Percentiles rank a stretch among this genome's conserved stretches.
Conservation (phyloP, 83 land plant genomes). For the Picea abies region DNA sequence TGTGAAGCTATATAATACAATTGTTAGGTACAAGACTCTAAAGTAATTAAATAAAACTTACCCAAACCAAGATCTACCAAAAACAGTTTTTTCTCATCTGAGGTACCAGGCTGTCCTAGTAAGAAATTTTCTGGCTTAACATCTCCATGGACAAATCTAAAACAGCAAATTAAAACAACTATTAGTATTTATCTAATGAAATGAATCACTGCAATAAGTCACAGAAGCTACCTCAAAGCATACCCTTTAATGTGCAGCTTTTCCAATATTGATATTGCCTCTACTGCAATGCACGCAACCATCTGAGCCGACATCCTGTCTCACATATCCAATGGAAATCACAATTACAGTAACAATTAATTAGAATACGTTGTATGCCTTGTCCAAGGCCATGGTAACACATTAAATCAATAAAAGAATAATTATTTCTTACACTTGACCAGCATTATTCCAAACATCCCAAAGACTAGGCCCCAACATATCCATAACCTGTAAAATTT, state of each 20-base stretch:
- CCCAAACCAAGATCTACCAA: conserved; percentile 82
- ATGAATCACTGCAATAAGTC: too few species aligned
- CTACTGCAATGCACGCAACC: conserved; percentile 73
- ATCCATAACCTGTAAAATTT: conserved; percentile 30
- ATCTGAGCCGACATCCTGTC: conserved; percentile 65
- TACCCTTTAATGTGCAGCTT: conserved; percentile 61
- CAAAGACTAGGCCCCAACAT: conserved; percentile 37
- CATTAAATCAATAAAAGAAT: background rate
- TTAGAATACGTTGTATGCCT: too few species aligned
- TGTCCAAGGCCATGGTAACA: background rate
- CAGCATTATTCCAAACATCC: conserved; percentile 35
- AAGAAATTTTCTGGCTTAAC: conserved; percentile 80
- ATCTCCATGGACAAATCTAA: conserved; percentile 66
- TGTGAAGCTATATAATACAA: background rate
- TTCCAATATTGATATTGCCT: conserved; percentile 67
- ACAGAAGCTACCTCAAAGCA: background rate
- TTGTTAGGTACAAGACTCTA: background rate
- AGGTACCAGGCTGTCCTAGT: conserved; percentile 68
- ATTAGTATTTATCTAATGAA: too few species aligned
- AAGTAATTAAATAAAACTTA: conserved; percentile 13
- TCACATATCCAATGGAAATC: background rate
- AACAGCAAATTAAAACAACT: too few species aligned
- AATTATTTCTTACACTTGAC: conserved; percentile 22
- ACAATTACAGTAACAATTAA: too few species aligned
- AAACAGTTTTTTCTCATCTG: conserved; percentile 72